These are phyloP conservation scores for Dalbergia cochinchinensis DNA, from an alignment of 306 rosid species.

Conservation along the genomic window DNA sequence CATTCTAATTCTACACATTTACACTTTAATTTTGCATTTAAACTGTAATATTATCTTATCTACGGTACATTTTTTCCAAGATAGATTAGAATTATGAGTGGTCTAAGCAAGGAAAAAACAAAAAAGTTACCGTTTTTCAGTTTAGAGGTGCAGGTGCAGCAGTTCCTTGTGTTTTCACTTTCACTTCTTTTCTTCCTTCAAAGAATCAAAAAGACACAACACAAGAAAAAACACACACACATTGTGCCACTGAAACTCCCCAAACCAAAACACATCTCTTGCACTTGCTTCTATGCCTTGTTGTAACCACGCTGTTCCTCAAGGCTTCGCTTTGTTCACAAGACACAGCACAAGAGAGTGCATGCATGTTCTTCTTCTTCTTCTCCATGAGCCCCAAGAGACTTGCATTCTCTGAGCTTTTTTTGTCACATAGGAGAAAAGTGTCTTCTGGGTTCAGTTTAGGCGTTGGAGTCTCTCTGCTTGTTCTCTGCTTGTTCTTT, in stretches of 20 bases:
- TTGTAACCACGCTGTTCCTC: background rate
- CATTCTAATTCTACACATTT: too few relatives aligned
- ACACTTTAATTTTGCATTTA: background rate
- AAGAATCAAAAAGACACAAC: constrained; percentile 1
- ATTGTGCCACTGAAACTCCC: background rate
- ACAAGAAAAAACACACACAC: background rate
- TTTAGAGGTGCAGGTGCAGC: background rate
- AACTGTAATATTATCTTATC: background rate
- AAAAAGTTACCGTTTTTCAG: background rate
- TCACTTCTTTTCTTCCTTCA: too few relatives aligned
- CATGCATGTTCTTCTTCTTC: constrained; percentile 44
- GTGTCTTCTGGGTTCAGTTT: constrained; percentile 73
- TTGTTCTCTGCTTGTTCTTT: constrained; percentile 52
- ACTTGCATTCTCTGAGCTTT: constrained; percentile 58
- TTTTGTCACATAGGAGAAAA: constrained; percentile 61
- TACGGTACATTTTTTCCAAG: background rate
- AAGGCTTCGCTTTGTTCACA: background rate
- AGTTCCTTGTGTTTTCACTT: background rate
- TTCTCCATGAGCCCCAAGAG: constrained; percentile 59
- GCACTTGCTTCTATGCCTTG: constrained; percentile 1
- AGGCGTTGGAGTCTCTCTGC: constrained; percentile 63
- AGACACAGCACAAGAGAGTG: background rate
- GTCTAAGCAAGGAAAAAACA: background rate
- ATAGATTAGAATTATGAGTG: background rate
- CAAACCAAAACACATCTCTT: constrained; percentile 16